These are phyloP conservation scores for Geranium brycei DNA, from an alignment of 345 rosid genomes.

Conservation along the genomic window DNA sequence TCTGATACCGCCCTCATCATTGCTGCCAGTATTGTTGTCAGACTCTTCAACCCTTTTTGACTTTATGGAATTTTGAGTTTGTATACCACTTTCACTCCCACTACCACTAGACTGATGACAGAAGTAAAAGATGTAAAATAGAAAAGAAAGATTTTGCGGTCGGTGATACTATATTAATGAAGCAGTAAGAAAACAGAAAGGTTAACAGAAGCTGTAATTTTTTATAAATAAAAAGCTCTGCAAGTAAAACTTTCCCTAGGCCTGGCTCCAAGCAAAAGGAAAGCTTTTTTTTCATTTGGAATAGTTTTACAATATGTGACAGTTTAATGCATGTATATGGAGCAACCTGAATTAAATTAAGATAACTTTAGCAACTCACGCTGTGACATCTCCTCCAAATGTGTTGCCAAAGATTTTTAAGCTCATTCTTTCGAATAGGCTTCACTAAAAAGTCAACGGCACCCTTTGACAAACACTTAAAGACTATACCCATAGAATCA, in stretches of 20 bases:
- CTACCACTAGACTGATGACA: background rate
- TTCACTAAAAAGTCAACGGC: conserved; percentile 48
- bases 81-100: background rate
- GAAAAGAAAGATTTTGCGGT: background rate
- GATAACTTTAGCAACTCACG: conserved; percentile 23
- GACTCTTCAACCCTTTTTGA: conserved; percentile 15
- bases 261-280: background rate
- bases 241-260: background rate
- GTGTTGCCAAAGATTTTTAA: conserved; percentile 51
- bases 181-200: background rate
- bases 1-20: conserved; percentile 18
- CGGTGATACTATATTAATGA: background rate
- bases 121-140: conserved; percentile 16
- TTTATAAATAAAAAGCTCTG: background rate
- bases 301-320: background rate
- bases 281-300: background rate
- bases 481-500: conserved; percentile 41
- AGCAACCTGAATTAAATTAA: background rate
- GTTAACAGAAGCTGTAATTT: background rate
- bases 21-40: conserved; percentile 20
- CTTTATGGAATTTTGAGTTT: conserved; percentile 15
- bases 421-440: conserved; percentile 54
- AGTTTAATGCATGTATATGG: background rate
- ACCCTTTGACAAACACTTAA: conserved; percentile 47
- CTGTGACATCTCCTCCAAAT: conserved; percentile 50